Conservation (phyloP, 2,329 filamentous ascomycete species). For the Cladosporium sphaerospermum region DNA sequence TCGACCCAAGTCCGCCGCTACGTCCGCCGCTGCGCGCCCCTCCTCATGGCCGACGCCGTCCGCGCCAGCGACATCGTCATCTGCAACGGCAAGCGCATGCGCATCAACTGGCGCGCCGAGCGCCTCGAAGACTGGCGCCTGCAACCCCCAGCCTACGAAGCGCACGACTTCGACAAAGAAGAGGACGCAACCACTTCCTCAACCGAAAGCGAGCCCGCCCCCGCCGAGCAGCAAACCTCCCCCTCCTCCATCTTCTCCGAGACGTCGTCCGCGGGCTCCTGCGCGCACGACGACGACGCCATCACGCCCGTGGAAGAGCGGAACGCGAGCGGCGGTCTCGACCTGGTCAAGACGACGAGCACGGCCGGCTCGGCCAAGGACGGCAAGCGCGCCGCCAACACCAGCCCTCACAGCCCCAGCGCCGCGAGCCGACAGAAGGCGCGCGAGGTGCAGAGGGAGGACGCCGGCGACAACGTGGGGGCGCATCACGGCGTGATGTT, state of each 20-base stretch:
- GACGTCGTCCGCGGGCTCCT: background rate
- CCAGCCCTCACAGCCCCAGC: background rate
- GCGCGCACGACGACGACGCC: conserved; percentile 3
- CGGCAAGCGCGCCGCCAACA: background rate
- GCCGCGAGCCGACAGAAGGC: background rate
- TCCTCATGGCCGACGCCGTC: conserved; percentile 38
- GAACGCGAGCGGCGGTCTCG: background rate
- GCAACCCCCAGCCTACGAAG: conserved; percentile 38
- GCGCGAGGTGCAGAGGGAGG: conserved; percentile 3
- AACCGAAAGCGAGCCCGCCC: background rate
- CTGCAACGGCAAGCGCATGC: conserved; percentile 36
- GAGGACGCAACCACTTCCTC: background rate
- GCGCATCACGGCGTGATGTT: conserved; percentile 1
- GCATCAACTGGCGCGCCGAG: conserved; percentile 39
- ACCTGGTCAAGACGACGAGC: conserved; percentile 5
- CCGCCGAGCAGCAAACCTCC: background rate
- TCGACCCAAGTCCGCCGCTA: conserved; percentile 38
- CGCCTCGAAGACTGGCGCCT: conserved; percentile 37
- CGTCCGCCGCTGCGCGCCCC: conserved; percentile 42
- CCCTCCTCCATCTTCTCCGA: conserved; percentile 6
- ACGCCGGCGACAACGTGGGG: background rate
- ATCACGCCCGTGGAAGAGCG: conserved; percentile 6
- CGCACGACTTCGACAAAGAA: conserved; percentile 6
- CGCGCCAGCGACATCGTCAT: conserved; percentile 43
- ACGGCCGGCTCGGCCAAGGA: background rate